Base-by-base conservation (phyloP, 192 early-diverging fungal genomes). In the Kappamyces sp. region DNA sequence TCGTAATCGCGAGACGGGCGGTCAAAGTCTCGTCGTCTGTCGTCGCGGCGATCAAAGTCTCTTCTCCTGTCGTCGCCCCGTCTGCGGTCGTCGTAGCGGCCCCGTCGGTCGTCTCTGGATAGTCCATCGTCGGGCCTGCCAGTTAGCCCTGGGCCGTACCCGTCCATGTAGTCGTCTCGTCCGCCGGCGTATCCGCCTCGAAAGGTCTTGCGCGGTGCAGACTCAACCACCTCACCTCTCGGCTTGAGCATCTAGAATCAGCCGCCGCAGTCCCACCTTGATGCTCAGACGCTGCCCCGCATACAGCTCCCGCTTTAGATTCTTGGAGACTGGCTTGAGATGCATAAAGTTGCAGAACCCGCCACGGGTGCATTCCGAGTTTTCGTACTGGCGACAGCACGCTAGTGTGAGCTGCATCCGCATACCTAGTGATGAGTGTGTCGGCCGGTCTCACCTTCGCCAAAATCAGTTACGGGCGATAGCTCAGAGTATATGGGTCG, bases 311-410 rank as follows among this genome's bases (percentile, higher is more conserved):
- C 86, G 77, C 59, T 82, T 80, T 51, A 99, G 67, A 44, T 74
- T 65, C 48, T 86, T 75, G n/a, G 86, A 79, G 3, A 92, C 89
- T 49, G 85, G 79, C 60, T 93, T 90, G 42, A 99, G 76, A 75
- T 99, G 97, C 97, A 99, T 97, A 78, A 99, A 99, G 74, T 97
- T 99, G 77, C 97, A 99, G 62, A 93, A 86, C 5, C 94, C 94
- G 33, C 93, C 93, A 9, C 94, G 87, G 64, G 85, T 91, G 76
- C 96, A 99, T 70, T 95, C 90, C 54, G 84, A 76, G 47, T 79
- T 91, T 65, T 99, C 96, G 70, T 99, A 88, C 70, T 97, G 94
- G 35, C 94, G 84, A 70, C 96, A 99, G 70, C 92, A 95, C 1
- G 96, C 95, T 79, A 54, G 47, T 39, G n/a, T 60, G 2, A 13